Percentiles rank a stretch among this genome's conserved stretches.
These are phyloP conservation scores for Cicer pinnatifidum DNA, from an alignment of 306 rosid genomes.

Conservation along the genomic window DNA sequence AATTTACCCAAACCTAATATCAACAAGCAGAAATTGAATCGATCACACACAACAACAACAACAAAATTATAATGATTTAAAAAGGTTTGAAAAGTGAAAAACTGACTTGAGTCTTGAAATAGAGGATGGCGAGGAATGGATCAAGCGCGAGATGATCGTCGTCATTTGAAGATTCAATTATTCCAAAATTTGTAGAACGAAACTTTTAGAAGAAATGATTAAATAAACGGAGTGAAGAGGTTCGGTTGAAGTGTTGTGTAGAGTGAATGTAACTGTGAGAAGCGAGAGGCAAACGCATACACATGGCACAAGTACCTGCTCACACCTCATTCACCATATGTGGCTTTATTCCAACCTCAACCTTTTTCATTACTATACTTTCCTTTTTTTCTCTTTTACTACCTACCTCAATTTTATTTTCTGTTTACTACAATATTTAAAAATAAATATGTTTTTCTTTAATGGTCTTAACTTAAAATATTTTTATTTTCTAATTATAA, in stretches of 20 bases:
- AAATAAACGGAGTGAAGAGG: neutral
- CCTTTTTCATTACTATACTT: neutral
- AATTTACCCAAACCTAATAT: conserved; percentile 28
- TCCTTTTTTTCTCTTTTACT: too few species aligned
- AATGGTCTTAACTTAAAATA: too few species aligned
- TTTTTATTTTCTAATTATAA: too few species aligned
- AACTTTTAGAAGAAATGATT: neutral
- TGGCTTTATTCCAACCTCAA: conserved; percentile 50
- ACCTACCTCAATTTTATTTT: too few species aligned
- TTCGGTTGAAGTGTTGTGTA: neutral
- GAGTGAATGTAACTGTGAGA: neutral
- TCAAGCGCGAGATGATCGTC: conserved; percentile 67
- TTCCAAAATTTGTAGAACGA: conserved; percentile 11
- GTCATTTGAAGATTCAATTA: conserved; percentile 55
- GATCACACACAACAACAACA: neutral
- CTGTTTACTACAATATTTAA: too few species aligned
- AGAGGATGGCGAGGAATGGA: conserved; percentile 62
- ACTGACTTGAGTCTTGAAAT: conserved; percentile 57
- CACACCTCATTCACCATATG: conserved; percentile 42
- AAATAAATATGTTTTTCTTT: too few species aligned
- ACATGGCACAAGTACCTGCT: conserved; percentile 42
- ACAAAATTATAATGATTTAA: neutral
- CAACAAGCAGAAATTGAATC: conserved; percentile 6
- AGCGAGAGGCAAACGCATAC: neutral
- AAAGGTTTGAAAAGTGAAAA: conserved; percentile 1